Percentiles rank a stretch among this genome's conserved stretches.
phyloP scores from a whole-genome alignment of 257 asterid species.

The Vinca minor region DNA sequence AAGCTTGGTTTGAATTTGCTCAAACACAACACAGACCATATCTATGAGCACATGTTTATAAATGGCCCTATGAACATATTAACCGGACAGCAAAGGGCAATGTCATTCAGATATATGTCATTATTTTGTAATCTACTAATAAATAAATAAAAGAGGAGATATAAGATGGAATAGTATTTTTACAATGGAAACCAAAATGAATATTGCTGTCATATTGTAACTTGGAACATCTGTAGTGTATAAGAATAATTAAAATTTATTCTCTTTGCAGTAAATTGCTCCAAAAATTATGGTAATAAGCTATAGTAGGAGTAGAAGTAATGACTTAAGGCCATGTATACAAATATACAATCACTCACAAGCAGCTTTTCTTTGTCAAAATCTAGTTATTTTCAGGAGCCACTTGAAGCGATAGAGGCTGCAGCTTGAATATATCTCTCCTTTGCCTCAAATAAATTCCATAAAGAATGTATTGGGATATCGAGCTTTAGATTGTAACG shows the following conservation, averaged over 20 bases:
- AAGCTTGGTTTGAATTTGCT: no score
- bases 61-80: no score
- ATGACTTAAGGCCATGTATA: constrained; percentile 12
- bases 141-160: neutral
- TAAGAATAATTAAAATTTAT: constrained; percentile 25
- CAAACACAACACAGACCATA: no score
- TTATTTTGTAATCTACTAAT: neutral
- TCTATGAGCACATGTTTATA: no score
- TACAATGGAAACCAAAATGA: constrained; percentile 3
- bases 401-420: constrained; percentile 3
- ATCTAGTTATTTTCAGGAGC: neutral
- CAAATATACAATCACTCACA: constrained; percentile 12
- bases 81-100: no score
- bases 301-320: constrained; percentile 14
- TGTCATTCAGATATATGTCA: no score
- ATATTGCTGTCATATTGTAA: constrained; percentile 1
- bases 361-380: constrained; percentile 3
- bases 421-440: neutral
- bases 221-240: constrained; percentile 18
- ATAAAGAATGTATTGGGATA: neutral
- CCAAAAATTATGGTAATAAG: constrained; percentile 14
- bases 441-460: neutral
- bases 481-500: neutral
- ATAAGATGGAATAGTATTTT: neutral
- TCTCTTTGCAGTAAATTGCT: constrained; percentile 30